Evolutionary conservation across 2,329 filamentous ascomycete species (phyloP), one percentile per base, ranked within the genome.

Genomic region (Calonectria honghensis): DNA sequence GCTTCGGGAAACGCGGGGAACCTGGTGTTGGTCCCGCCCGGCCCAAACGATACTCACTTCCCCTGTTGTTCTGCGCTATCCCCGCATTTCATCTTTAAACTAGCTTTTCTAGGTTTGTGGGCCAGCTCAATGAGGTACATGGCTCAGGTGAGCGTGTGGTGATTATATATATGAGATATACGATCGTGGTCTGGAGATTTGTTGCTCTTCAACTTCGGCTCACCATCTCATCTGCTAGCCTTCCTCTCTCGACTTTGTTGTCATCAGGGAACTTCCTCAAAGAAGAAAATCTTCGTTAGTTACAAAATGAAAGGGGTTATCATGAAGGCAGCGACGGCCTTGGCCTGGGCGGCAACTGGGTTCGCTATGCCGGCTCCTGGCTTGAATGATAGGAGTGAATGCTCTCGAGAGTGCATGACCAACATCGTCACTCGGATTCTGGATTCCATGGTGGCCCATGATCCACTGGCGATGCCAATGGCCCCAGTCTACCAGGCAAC

Each of bases 401-500:
- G 67, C 39, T 35, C 39, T 61, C 29, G 72, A 35, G 72, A 70
- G 29, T 73, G 27, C 14, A 32, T 73, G 59, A 61, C 50, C 18
- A 18, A 31, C 39, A 66, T 73, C 10, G 72, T 70, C 39, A 70
- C 66, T 4, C 66, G 70, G 59, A 52, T 73, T 27, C 3, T 73
- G 24, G 57, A 70, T 35, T 70, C 67, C 4, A 70, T 73, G 72
- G 72, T 70, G 32, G 67, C 72, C 6, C 39, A 73, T 6, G 61
- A 73, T 31, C 72, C 72, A 4, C 51, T 66, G 14, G 32, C 31
- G 7, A 20, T 73, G 31, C 72, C 72, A 13, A 14, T 73, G 51
- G 72, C 71, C 11, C 16, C 37, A 6, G 27, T 72, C 39, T 73
- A 73, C n/a, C 63, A 52, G 51, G 72, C 72, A 5, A 73, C 72